Evolutionary conservation across 345 rosid species (phyloP), one percentile per base, ranked within the genome.

Genomic region (Geranium brycei): DNA sequence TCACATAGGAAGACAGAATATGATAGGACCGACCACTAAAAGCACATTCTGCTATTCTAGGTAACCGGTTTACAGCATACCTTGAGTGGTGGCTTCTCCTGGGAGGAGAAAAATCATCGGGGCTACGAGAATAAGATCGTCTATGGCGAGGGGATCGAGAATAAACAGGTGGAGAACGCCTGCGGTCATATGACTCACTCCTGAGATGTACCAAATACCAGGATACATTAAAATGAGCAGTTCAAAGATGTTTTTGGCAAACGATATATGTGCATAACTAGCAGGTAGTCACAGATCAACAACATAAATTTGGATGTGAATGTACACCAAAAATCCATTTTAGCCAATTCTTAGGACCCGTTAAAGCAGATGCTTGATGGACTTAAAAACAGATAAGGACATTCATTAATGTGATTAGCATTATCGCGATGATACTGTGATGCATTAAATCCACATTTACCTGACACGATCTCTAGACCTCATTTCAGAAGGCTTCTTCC

Each of bases 401-500:
- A 5, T 38, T 5, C 47, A 38, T 0, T 23, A 23, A 23, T 23
- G 28, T 23, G 11, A 38, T 5, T 38, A 38, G 11, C 47, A 38
- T 5, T 1, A 5, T 38, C 6, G 11, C 4, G 28, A 23, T 23
- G 28, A 38, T 38, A 38, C 47, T 5, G 10, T 35, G 41, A 7
- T 35, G 41, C 28, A 23, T 23, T 7, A 35, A 35, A 35, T 4
- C 28, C 28, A 23, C 35, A 51, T 66, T 67, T 68, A 76, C 95
- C 91, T 84, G 62, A 47, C 19, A 16, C 75, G 83, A 51, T 85
- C 91, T 68, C 91, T 82, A 57, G 77, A 79, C 77, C 93, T 86
- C 98, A 92, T 92, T 82, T 92, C 97, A 5, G 86, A 69, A 58
- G 97, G 98, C 63, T 82, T 86, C 85, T 89, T 87, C 71, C 98